Evolutionary conservation across 306 rosid genomes (phyloP), one percentile per base, ranked within the genome.

Genomic region (Senna siamea): DNA sequence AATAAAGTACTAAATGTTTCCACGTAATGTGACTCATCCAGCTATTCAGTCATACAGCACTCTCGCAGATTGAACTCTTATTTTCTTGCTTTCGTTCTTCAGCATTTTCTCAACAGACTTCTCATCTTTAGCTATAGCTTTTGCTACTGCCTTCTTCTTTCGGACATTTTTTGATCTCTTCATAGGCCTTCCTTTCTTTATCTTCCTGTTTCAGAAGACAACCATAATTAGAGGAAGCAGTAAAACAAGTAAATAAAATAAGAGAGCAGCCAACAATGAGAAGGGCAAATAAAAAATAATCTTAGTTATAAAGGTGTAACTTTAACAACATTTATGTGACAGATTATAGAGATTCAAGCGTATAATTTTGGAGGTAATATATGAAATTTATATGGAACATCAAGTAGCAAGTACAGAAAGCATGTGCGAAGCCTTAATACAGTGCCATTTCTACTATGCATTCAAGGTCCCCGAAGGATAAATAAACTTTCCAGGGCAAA

Each of bases 81-180:
- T 2, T 70, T 79, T 89, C 74, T 93, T 93, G 87, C 68, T 72
- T n/a, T 83, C 92, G 65, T 79, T 64, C 89, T 91, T 93, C 54
- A 61, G 32, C 4, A 76, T 38, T 76, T 89, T 93, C 87, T 76
- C 85, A 22, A n/a, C 72, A 14, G 79, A 53, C 83, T 82, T 85
- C 82, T 93, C 94, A n/a, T 22, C 79, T 50, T 78, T 62, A 0
- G 87, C 76, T 47, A 93, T 83, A 38, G 97, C 98, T 78, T 88
- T 93, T 17, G 78, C 92, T 6, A 77, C 60, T 37, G 92, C 91
- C 69, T 89, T 93, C 79, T 58, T 80, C 80, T 83, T 88, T 60
- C 97, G 82, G 5, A 55, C 97, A 75, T 85, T 89, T 82, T 89
- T 81, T 2, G 97, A 56, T 85, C 97, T 87, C 91, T 93, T 93